These are phyloP conservation scores for Thraustochytrium sp. DNA, from an alignment of 352 stramenopile species.

Conservation along the genomic window DNA sequence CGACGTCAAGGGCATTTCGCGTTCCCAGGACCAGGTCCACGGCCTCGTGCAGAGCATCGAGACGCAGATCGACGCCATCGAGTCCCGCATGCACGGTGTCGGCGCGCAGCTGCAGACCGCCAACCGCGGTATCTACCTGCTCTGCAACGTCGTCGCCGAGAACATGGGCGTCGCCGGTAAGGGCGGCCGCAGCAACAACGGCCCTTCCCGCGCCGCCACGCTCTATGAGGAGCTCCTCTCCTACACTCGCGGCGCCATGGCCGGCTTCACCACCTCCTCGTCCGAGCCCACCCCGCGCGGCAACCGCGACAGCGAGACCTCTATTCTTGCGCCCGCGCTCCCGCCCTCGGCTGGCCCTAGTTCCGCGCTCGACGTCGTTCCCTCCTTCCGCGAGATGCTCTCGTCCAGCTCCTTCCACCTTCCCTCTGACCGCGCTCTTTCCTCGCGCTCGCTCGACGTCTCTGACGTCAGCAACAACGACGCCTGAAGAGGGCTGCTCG, in stretches of 20 bases:
- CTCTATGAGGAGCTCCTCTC: slow-evolving; percentile 39
- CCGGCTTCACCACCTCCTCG: neutral
- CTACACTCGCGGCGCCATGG: slow-evolving; percentile 32
- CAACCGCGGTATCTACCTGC: slow-evolving; percentile 40
- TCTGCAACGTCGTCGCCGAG: slow-evolving; percentile 43
- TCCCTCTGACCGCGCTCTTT: neutral
- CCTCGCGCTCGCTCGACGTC: too few species aligned
- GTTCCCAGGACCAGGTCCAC: slow-evolving; percentile 28
- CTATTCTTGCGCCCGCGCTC: neutral
- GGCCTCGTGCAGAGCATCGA: slow-evolving; percentile 41
- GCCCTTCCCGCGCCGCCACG: neutral
- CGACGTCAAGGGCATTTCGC: slow-evolving; percentile 41
- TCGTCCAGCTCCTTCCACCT: neutral
- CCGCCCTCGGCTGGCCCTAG: too few species aligned
- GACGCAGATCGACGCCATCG: slow-evolving; percentile 39
- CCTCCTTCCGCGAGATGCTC: neutral
- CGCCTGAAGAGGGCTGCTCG: too few species aligned
- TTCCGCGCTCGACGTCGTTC: neutral
- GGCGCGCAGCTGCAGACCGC: slow-evolving; percentile 22
- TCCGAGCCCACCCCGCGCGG: neutral
- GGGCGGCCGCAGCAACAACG: neutral
- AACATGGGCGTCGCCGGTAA: neutral
- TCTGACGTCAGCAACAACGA: too few species aligned
- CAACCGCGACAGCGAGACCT: too few species aligned
- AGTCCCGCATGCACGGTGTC: slow-evolving; percentile 17